These are phyloP conservation scores for Patellifolia procumbens DNA, from an alignment of 179 eudicot species.

Conservation along the genomic window DNA sequence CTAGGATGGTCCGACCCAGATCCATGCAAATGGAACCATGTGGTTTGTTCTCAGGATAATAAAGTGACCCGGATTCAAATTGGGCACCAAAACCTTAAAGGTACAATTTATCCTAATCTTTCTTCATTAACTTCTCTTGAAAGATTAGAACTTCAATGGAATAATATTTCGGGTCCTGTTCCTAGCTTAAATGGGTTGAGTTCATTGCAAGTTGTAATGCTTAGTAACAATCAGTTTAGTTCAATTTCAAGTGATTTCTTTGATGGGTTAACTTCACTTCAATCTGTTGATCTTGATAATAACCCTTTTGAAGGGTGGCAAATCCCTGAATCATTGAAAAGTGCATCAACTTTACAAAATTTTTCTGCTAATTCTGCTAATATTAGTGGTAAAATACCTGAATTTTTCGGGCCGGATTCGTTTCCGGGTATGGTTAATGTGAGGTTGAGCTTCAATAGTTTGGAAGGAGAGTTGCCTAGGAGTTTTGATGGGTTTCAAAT, in stretches of 20 bases:
- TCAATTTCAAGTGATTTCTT: conserved; percentile 65
- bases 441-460: conserved; percentile 57
- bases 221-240: conserved; percentile 56
- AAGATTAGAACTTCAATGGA: conserved; percentile 71
- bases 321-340: conserved; percentile 54
- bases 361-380: conserved; percentile 73
- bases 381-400: conserved; percentile 56
- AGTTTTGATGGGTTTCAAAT: conserved; percentile 56
- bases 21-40: conserved; percentile 69
- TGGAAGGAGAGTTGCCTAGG: conserved; percentile 64
- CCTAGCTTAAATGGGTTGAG: conserved; percentile 56
- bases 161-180: conserved; percentile 60
- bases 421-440: conserved; percentile 59
- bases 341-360: conserved; percentile 52
- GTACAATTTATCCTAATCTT: conserved; percentile 56
- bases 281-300: conserved; percentile 65
- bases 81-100: conserved; percentile 64
- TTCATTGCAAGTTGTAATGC: conserved; percentile 61
- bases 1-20: conserved; percentile 68
- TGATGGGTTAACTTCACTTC: conserved; percentile 55
- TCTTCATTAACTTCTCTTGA: conserved; percentile 48
- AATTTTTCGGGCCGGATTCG: conserved; percentile 56
- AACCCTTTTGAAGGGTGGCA: conserved; percentile 66
- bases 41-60: conserved; percentile 46
- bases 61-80: conserved; percentile 72